Conservation (phyloP, 2,329 filamentous ascomycete species). For the Dothidotthia symphoricarpi region DNA sequence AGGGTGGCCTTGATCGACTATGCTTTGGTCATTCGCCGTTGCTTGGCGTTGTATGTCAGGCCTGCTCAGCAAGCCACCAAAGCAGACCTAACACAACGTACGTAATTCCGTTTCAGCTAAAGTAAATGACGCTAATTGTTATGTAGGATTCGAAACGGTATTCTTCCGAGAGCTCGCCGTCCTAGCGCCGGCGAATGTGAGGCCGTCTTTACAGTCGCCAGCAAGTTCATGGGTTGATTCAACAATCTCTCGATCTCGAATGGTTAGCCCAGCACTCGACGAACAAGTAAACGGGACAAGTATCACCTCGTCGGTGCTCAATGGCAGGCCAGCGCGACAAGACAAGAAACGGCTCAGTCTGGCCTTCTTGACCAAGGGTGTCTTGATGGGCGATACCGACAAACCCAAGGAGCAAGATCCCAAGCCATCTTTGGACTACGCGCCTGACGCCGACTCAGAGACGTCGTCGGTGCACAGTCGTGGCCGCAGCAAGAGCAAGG, state of each 20-base stretch:
- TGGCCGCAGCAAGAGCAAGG: constrained; percentile 39
- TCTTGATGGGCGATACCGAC: constrained; percentile 23
- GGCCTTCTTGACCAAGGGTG: constrained; percentile 40
- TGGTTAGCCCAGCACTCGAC: constrained; percentile 26
- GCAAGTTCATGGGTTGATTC: constrained; percentile 36
- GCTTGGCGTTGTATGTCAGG: constrained; percentile 67
- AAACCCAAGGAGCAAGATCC: constrained; percentile 16
- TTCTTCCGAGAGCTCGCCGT: constrained; percentile 46
- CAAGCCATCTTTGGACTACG: constrained; percentile 19
- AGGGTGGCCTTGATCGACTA: constrained; percentile 86
- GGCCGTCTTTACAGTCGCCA: constrained; percentile 32
- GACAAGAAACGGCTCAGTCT: constrained; percentile 44
- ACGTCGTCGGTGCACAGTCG: constrained; percentile 24
- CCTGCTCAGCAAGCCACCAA: constrained; percentile 60
- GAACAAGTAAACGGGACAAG: constrained; percentile 27
- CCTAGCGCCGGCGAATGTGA: constrained; percentile 38
- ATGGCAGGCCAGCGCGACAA: constrained; percentile 30
- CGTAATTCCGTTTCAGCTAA: constrained; percentile 38
- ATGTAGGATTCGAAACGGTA: constrained; percentile 47
- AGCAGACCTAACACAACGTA: constrained; percentile 63
- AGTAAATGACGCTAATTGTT: constrained; percentile 16
- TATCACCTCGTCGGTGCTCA: constrained; percentile 20
- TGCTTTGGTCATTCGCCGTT: constrained; percentile 81
- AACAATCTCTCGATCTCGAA: constrained; percentile 27
- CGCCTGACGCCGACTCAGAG: constrained; percentile 20